Base-by-base conservation (phyloP, 1,139 yeast species). In the Magnusiomyces paraingens region DNA sequence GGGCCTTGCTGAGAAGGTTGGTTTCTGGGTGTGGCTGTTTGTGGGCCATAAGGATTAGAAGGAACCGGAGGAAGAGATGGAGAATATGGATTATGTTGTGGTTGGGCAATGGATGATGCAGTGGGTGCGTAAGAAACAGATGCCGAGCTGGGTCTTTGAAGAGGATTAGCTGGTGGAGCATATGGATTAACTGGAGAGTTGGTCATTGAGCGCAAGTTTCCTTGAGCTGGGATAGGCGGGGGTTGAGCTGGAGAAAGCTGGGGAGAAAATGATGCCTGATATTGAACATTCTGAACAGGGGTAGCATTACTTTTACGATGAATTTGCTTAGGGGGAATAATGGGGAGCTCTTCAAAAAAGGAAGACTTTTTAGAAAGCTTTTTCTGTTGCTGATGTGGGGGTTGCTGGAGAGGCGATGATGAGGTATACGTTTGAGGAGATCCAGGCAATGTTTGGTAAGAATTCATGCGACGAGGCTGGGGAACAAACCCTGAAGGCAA, bases 401-500 rank as follows among this genome's bases (percentile, higher is more conserved):
- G 12, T 44, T 38, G 11, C 29, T 42, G 15, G 48, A 43, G 40
- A 47, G 52, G 38, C 12, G 40, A 11, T 11, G 40, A n/a, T 14
- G 17, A 36, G n/a, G 5, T 12, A n/a, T 36, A 45, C 20, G 51
- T 35, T 32, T 20, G 48, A 14, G 29, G 47, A 36, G 17, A 52
- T 11, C 21, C 10, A 47, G 52, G 36, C 32, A 26, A 26, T 26
- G 32, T 26, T 26, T 26, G 32, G 32, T 21, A 48, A 18, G 49
- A 49, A 21, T 2, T 35, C 49, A 54, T 50, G 22, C 47, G 56
- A 10, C 58, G 49, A 2, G 62, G 51, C 20, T 59, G 50, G 2
- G 57, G 51, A 29, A 86, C 71, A 51, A 87, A 69, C 52, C 77
- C 83, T 42, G 78, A 72, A 1, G 96, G 96, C 61, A 88, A 82